phyloP scores from a whole-genome alignment of 129 eudicot species.

The Artemisia annua region DNA sequence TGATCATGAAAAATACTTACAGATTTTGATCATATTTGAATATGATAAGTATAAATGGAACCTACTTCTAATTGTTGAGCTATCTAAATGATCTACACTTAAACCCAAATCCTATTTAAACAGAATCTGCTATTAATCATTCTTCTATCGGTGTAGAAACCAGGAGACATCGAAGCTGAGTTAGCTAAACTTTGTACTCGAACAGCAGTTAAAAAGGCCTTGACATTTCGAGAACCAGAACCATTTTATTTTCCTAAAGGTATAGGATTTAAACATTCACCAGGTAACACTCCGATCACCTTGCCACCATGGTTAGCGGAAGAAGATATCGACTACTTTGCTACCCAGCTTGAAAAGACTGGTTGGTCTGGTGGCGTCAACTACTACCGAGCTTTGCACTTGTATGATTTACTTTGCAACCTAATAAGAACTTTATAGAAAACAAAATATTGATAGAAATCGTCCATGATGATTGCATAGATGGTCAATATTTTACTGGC shows the following conservation, averaged over 20 bases:
- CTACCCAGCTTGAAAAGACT: slow-evolving; percentile 36
- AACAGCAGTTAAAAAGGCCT: slow-evolving; percentile 25
- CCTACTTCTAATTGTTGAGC: too few relatives aligned
- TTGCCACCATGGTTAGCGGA: slow-evolving; percentile 63
- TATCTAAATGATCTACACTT: too few relatives aligned
- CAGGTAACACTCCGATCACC: slow-evolving; percentile 6
- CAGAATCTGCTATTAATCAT: too few relatives aligned
- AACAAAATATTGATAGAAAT: too few relatives aligned
- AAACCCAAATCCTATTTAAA: too few relatives aligned
- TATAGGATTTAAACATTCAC: slow-evolving; percentile 30
- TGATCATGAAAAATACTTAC: too few relatives aligned
- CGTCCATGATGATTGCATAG: too few relatives aligned
- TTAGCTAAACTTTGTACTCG: slow-evolving; percentile 28
- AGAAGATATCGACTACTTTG: slow-evolving; percentile 49
- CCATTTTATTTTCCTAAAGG: slow-evolving; percentile 46
- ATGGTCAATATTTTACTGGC: too few relatives aligned
- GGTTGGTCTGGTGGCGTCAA: slow-evolving; percentile 64
- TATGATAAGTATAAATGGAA: too few relatives aligned
- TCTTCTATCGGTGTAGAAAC: slow-evolving; percentile 31
- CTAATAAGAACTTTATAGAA: too few relatives aligned
- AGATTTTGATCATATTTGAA: too few relatives aligned
- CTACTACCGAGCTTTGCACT: slow-evolving; percentile 59
- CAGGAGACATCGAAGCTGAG: slow-evolving; percentile 59
- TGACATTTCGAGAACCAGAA: slow-evolving; percentile 36
- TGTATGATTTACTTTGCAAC: slow-evolving; percentile 27